Evolutionary conservation across 345 rosid genomes (phyloP).

Genomic region (Hypericum perforatum): DNA sequence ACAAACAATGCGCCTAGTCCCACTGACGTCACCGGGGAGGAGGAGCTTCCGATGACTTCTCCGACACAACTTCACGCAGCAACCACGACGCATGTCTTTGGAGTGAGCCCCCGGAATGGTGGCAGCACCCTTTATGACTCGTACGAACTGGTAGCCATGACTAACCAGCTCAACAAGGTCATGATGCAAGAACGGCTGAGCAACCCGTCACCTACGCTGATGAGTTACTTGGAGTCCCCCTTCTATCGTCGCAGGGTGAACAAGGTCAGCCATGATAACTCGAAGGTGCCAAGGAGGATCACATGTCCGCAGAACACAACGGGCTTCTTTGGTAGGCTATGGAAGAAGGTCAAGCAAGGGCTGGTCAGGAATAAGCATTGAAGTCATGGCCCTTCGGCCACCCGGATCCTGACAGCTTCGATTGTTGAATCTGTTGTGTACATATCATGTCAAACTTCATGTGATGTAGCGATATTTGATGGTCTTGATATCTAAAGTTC

Average conservation of each 20-base stretch:
- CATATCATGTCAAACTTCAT: no score
- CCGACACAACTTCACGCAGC: neutral
- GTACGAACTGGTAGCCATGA: conserved; percentile 32
- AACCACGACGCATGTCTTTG: conserved; percentile 5
- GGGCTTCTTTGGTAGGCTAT: conserved; percentile 25
- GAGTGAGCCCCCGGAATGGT: conserved; percentile 17
- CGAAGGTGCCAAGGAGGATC: conserved; percentile 13
- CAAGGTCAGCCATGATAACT: conserved; percentile 16
- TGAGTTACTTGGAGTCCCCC: conserved; percentile 17
- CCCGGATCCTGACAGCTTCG: no score
- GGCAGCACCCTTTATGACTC: conserved; percentile 40
- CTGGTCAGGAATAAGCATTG: conserved; percentile 13
- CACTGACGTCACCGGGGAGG: no score
- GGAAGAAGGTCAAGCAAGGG: conserved; percentile 37
- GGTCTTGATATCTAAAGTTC: no score
- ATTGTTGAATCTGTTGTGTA: no score
- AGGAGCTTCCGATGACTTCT: neutral
- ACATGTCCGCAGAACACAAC: neutral
- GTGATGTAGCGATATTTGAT: no score
- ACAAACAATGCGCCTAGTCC: no score
- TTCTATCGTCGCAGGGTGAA: conserved; percentile 12
- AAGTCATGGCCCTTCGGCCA: neutral
- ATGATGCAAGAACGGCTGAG: conserved; percentile 12
- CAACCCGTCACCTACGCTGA: conserved; percentile 15
- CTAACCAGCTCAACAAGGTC: conserved; percentile 36